Conservation (phyloP, 2,329 filamentous ascomycete species). For the Rhexocercosporidium sp. region DNA sequence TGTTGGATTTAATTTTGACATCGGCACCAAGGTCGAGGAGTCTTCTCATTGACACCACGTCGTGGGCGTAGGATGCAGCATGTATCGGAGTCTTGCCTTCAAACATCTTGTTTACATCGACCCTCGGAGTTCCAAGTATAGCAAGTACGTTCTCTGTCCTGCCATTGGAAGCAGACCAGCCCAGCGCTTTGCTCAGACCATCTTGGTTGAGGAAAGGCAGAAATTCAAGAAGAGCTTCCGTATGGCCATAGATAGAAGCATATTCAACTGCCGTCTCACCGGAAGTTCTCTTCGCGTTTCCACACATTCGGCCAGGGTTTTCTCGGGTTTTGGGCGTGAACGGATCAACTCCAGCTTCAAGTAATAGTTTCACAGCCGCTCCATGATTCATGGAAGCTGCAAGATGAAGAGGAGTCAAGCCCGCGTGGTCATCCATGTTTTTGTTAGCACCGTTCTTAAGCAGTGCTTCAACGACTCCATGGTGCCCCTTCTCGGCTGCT, state of each 20-base stretch:
- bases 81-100: neutral
- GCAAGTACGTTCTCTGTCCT: neutral
- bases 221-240: constrained; percentile 24
- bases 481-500: too few species aligned
- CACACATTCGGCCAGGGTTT: neutral
- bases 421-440: too few species aligned
- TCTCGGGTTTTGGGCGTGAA: neutral
- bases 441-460: too few species aligned
- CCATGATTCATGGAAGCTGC: too few species aligned
- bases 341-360: neutral
- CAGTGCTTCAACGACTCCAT: too few species aligned
- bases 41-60: neutral
- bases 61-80: neutral
- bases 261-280: constrained; percentile 3
- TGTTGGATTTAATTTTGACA: neutral
- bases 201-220: constrained; percentile 34
- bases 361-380: neutral
- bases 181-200: constrained; percentile 6
- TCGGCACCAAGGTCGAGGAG: neutral
- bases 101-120: neutral
- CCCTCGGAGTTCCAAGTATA: neutral
- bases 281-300: neutral
- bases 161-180: neutral
- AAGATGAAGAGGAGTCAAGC: too few species aligned
- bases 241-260: constrained; percentile 26